Percentiles rank a stretch among this genome's conserved stretches.
Conservation (phyloP, 2,329 filamentous ascomycete species). For the Hypoxylon rubiginosum region DNA sequence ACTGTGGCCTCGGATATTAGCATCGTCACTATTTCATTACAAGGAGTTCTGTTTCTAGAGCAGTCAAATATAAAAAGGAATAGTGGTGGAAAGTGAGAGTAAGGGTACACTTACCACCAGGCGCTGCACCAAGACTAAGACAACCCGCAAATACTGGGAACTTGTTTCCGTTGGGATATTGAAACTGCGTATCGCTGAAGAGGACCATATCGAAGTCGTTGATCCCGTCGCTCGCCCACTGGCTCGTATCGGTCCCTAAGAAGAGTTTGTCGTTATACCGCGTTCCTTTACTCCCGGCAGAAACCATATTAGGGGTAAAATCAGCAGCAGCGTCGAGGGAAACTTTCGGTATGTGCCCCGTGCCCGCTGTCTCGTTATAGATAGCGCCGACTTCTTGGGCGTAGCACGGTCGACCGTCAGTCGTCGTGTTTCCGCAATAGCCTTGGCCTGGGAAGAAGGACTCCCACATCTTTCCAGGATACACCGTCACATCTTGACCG, state of each 20-base stretch:
- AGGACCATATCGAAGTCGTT: conserved; percentile 38
- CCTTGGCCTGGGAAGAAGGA: conserved; percentile 38
- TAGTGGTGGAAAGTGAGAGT: neutral
- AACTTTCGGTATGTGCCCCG: conserved; percentile 15
- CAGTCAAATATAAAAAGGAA: neutral
- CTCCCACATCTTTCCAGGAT: conserved; percentile 42
- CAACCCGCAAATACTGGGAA: conserved; percentile 47
- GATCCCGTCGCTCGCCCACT: conserved; percentile 17
- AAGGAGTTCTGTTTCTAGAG: too few relatives aligned
- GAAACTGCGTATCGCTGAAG: conserved; percentile 38
- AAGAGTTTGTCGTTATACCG: conserved; percentile 5
- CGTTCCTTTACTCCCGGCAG: neutral
- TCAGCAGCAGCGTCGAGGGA: neutral
- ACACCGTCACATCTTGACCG: conserved; percentile 38
- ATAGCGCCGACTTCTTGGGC: conserved; percentile 27
- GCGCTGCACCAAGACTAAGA: conserved; percentile 44
- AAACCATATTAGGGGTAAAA: conserved; percentile 11
- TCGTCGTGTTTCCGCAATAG: conserved; percentile 38
- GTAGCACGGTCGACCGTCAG: conserved; percentile 24
- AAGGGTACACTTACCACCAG: conserved; percentile 17
- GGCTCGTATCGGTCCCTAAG: conserved; percentile 9
- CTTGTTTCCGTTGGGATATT: conserved; percentile 42
- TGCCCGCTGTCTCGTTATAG: conserved; percentile 22
- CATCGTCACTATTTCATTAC: too few relatives aligned
- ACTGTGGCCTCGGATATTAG: neutral